Base-by-base conservation (phyloP, 176 grass and related monocot genomes). In the Themeda triandra region DNA sequence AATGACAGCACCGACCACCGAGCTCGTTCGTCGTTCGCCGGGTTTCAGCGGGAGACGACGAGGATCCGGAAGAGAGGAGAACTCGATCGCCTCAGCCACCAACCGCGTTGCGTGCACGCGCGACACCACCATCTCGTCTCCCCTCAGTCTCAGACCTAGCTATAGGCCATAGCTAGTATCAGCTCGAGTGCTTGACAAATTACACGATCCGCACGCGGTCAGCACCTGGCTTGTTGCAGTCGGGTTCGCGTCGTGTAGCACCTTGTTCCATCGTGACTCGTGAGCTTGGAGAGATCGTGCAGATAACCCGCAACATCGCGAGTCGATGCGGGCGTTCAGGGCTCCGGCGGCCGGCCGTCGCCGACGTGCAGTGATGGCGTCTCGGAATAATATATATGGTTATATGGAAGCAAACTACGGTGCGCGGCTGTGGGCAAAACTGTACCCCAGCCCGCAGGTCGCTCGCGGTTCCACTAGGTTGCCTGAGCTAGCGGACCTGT, bases 91-190 rank as follows among this genome's bases (percentile, higher is more conserved):
- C n/a, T n/a, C n/a, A n/a, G n/a, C n/a, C n/a, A n/a, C n/a, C n/a
- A n/a, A n/a, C n/a, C n/a, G n/a, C n/a, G n/a, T n/a, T n/a, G 82
- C 87, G 75, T 46, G 82, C 33, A 66, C 59, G 75, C 69, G 69
- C 82, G 59, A 69, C 82, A 80, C 66, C 82, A 59, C 4, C 10
- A 7, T 56, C 21, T 56, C 21, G 41, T 66, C 33, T 36, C 27
- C 19, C 18, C 37, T 67, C 19, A 3, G 2, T 21, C n/a, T 35
- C 65, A 54, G 18, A 70, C 10, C 21, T 21, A 31, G 37, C 23
- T 29, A 6, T 48, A 30, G 71, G 24, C 37, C 24, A 10, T 41
- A 29, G 25, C 27, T 29, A 11, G 23, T 2, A 13, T 35, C 56
- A 8, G 13, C 54, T 21, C 13, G 37, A 28, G 25, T 64, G 31